phyloP scores from a whole-genome alignment of 176 grass and related monocot genomes.

The Oryza meridionalis region DNA sequence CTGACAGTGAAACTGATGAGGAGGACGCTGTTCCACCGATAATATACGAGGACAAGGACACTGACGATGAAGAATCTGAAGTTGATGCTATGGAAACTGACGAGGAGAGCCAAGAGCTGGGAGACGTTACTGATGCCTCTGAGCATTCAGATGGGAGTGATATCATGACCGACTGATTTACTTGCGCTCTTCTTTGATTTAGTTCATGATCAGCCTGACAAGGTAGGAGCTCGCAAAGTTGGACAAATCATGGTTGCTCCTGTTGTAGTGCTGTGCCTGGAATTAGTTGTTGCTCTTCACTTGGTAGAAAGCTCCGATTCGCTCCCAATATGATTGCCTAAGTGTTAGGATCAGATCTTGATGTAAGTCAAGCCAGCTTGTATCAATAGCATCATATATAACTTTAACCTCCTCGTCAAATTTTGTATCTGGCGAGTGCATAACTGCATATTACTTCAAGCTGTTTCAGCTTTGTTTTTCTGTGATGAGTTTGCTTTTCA shows the following conservation, averaged over 20 bases:
- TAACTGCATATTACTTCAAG: background rate
- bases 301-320: background rate
- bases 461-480: background rate
- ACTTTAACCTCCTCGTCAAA: background rate
- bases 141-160: slow-evolving; percentile 76
- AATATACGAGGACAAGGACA: slow-evolving; percentile 85
- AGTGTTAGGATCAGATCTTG: background rate
- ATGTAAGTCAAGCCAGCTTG: background rate
- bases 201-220: background rate
- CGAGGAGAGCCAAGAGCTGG: slow-evolving; percentile 43
- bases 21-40: slow-evolving; percentile 41
- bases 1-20: slow-evolving; percentile 70
- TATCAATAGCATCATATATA: background rate
- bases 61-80: slow-evolving; percentile 75
- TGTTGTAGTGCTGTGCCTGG: no score
- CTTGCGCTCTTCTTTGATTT: background rate
- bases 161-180: slow-evolving; percentile 63
- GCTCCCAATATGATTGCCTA: background rate
- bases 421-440: background rate
- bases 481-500: background rate
- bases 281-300: background rate
- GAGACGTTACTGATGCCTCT: slow-evolving; percentile 64
- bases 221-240: slow-evolving; percentile 21
- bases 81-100: slow-evolving; percentile 80
- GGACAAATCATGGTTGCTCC: background rate